Evolutionary conservation across 768 basidiomycete species (phyloP).

Genomic region (Amanita molliuscula): DNA sequence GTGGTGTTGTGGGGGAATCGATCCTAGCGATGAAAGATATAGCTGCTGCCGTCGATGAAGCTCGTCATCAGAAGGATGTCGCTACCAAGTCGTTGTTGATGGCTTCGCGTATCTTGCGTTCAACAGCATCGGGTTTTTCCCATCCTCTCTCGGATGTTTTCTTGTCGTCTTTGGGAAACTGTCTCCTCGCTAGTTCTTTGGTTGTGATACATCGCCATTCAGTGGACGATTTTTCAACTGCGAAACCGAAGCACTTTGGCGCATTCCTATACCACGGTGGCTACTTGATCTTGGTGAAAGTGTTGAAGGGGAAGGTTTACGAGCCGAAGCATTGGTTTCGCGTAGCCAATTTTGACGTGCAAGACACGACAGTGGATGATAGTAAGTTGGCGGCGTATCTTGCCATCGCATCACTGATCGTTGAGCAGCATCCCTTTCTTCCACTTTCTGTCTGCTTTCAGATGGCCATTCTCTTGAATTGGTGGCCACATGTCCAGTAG

Average conservation of each 20-base stretch:
- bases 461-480: slow-evolving; percentile 75
- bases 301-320: slow-evolving; percentile 69
- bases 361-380: slow-evolving; percentile 60
- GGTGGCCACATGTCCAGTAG: slow-evolving; percentile 72
- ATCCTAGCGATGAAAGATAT: slow-evolving; percentile 67
- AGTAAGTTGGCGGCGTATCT: slow-evolving; percentile 40
- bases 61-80: slow-evolving; percentile 55
- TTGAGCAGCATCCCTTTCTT: slow-evolving; percentile 64
- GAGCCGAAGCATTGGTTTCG: slow-evolving; percentile 87
- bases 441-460: slow-evolving; percentile 65
- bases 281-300: slow-evolving; percentile 82
- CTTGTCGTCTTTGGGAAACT: slow-evolving; percentile 66
- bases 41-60: slow-evolving; percentile 73
- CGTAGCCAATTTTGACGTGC: slow-evolving; percentile 59
- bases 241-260: slow-evolving; percentile 80
- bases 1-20: slow-evolving; percentile 40
- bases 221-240: slow-evolving; percentile 31
- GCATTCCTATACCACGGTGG: slow-evolving; percentile 84
- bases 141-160: slow-evolving; percentile 43
- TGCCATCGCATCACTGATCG: slow-evolving; percentile 2
- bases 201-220: slow-evolving; percentile 74
- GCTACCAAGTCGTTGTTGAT: slow-evolving; percentile 59
- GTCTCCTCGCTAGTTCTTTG: slow-evolving; percentile 73
- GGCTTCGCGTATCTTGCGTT: slow-evolving; percentile 44
- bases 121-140: slow-evolving; percentile 18